Conservation (phyloP, 2,329 filamentous ascomycete species). For the Zymoseptoria pseudotritici region DNA sequence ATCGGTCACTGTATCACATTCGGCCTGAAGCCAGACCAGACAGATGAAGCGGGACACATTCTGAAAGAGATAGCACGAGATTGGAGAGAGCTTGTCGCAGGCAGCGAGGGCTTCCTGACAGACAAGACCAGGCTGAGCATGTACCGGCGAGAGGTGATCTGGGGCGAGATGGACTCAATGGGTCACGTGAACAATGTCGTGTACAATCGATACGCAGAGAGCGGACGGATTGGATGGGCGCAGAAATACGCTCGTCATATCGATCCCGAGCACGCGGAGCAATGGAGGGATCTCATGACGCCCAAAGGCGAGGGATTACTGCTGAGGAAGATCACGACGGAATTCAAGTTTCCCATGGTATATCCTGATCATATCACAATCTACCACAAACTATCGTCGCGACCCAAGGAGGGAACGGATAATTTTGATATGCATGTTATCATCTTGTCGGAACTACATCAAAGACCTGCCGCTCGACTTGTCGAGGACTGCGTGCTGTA, state of each 20-base stretch:
- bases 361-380: conserved; percentile 78
- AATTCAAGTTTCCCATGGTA: conserved; percentile 84
- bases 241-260: conserved; percentile 58
- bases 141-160: conserved; percentile 60
- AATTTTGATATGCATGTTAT: conserved; percentile 55
- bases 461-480: conserved; percentile 64
- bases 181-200: conserved; percentile 73
- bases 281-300: conserved; percentile 64
- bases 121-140: conserved; percentile 55
- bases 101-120: conserved; percentile 68
- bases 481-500: conserved; percentile 74
- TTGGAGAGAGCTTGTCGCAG: conserved; percentile 66
- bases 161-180: conserved; percentile 73
- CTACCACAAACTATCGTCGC: conserved; percentile 63
- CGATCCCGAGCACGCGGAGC: conserved; percentile 52
- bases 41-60: conserved; percentile 51
- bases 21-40: conserved; percentile 55
- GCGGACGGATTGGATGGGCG: conserved; percentile 70
- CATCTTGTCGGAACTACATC: conserved; percentile 68
- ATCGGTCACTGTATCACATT: conserved; percentile 71
- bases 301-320: conserved; percentile 65
- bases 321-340: conserved; percentile 67
- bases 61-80: conserved; percentile 53
- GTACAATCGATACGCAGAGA: conserved; percentile 79
- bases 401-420: conserved; percentile 43